phyloP scores from a whole-genome alignment of 768 basidiomycete genomes.

The Kwoniella sp. region DNA sequence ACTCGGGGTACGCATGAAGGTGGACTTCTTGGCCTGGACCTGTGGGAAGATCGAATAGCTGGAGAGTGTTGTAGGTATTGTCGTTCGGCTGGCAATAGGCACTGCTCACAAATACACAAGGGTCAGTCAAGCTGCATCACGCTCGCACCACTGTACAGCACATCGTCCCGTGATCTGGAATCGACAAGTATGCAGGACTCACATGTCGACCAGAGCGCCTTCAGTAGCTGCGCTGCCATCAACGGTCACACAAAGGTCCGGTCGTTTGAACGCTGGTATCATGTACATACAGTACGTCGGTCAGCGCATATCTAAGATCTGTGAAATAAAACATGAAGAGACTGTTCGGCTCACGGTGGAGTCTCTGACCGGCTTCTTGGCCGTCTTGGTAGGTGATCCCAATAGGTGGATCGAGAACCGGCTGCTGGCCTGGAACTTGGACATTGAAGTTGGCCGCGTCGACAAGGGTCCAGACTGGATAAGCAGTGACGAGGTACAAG shows the following conservation, averaged over 20 bases:
- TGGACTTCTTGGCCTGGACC: conserved; percentile 8
- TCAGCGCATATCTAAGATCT: no score
- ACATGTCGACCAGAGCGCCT: conserved; percentile 17
- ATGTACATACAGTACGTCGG: neutral
- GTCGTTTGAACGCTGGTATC: conserved; percentile 9
- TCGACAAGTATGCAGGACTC: neutral
- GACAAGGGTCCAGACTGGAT: conserved; percentile 8
- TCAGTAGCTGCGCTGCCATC: conserved; percentile 18
- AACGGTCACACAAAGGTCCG: conserved; percentile 18
- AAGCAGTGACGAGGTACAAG: neutral
- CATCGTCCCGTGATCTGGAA: no score
- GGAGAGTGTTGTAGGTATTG: neutral
- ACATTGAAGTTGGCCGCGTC: neutral
- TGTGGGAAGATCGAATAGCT: conserved; percentile 7
- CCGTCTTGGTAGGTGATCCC: conserved; percentile 5
- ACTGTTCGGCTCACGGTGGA: conserved; percentile 6
- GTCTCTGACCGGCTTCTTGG: neutral
- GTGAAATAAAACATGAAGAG: no score
- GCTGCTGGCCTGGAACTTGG: conserved; percentile 6
- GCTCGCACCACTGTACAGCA: no score
- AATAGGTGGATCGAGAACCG: conserved; percentile 5
- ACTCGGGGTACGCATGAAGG: neutral
- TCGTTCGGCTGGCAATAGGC: conserved; percentile 15
- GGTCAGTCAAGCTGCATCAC: neutral
- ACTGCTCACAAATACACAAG: neutral